Conservation (phyloP, 1,284 basidiomycete genomes). For the Melampsora americana region DNA sequence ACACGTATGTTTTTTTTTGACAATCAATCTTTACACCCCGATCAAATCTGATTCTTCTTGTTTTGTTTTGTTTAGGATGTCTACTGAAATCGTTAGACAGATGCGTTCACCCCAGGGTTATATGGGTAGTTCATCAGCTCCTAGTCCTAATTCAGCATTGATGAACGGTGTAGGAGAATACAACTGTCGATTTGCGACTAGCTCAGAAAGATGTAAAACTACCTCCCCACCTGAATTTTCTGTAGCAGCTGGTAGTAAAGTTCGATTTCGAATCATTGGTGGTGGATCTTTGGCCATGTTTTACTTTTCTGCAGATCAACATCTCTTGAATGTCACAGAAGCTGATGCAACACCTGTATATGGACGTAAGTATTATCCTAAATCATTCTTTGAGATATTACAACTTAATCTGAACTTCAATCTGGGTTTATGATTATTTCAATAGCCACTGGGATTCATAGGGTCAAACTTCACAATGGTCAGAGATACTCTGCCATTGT, state of each 20-base stretch:
- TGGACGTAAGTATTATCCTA: neutral
- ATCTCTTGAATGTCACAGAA: slow-evolving; percentile 43
- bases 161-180: slow-evolving; percentile 57
- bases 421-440: neutral
- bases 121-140: slow-evolving; percentile 50
- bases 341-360: slow-evolving; percentile 2
- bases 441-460: slow-evolving; percentile 7
- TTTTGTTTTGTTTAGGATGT: slow-evolving; percentile 40
- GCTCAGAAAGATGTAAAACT: neutral
- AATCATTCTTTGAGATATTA: neutral
- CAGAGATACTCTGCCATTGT: slow-evolving; percentile 33
- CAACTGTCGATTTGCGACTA: slow-evolving; percentile 44
- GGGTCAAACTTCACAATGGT: slow-evolving; percentile 17
- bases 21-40: neutral
- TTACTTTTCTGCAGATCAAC: slow-evolving; percentile 47
- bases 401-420: neutral
- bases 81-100: neutral
- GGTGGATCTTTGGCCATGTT: slow-evolving; percentile 55
- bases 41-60: neutral
- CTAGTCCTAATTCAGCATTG: slow-evolving; percentile 57
- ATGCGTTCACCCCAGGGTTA: slow-evolving; percentile 47
- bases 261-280: slow-evolving; percentile 61
- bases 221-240: slow-evolving; percentile 52
- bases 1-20: slow-evolving; percentile 50
- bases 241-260: slow-evolving; percentile 51